A percentile compares a stretch with the other conserved stretches of the same genome.
Evolutionary conservation across 129 eudicot genomes (phyloP).

Genomic region (Daucus carota): DH1_v3.0 NC_030383.2:1397001-1397500

Average conservation of each 20-base stretch:
- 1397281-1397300: neutral
- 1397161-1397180: neutral
- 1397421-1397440: neutral
- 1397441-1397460: neutral
- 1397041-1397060: constrained; percentile 13
- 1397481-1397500: neutral
- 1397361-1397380: neutral
- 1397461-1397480: neutral
- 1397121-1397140: neutral
- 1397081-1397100: neutral
- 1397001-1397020: constrained; percentile 2
- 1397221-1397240: constrained; percentile 55
- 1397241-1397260: constrained; percentile 56
- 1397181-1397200: constrained; percentile 9
- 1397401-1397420: neutral
- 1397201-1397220: constrained; percentile 55
- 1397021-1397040: neutral
- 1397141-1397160: neutral
- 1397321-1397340: neutral
- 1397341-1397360: neutral
- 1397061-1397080: neutral
- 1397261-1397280: constrained; percentile 2
- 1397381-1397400: neutral
- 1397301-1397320: neutral
- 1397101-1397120: neutral